Conservation (phyloP, 768 basidiomycete genomes). For the Lyophyllum semitale region DNA sequence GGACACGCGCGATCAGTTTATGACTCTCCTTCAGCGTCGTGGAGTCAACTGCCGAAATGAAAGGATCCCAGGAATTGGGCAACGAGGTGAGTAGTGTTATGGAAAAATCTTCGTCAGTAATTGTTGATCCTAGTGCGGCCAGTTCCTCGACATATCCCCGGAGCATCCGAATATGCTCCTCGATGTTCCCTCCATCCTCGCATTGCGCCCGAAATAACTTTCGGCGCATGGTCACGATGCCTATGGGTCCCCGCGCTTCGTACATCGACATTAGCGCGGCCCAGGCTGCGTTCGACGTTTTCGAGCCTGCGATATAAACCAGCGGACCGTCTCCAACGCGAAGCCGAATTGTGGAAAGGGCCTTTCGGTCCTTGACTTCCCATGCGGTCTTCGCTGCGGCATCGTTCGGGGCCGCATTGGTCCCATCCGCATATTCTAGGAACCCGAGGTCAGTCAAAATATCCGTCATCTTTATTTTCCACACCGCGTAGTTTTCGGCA, state of each 20-base stretch:
- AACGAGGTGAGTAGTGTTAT: conserved; percentile 32
- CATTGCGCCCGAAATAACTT: conserved; percentile 27
- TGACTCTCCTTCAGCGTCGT: conserved; percentile 16
- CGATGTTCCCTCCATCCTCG: conserved; percentile 30
- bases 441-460: conserved; percentile 18
- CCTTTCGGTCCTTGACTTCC: conserved; percentile 29
- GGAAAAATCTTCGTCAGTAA: conserved; percentile 30
- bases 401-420: background rate
- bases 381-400: conserved; percentile 11
- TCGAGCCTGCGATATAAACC: conserved; percentile 26
- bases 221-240: conserved; percentile 23
- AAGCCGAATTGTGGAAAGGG: conserved; percentile 30
- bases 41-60: conserved; percentile 23
- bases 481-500: conserved; percentile 8
- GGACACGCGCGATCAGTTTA: conserved; percentile 24
- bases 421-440: conserved; percentile 12
- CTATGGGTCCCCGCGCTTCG: conserved; percentile 27
- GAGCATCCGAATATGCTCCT: conserved; percentile 31
- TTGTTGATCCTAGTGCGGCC: conserved; percentile 16
- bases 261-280: conserved; percentile 27
- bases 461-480: conserved; percentile 11
- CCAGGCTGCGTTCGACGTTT: conserved; percentile 31
- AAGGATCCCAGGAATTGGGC: conserved; percentile 35
- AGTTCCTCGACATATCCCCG: conserved; percentile 24
- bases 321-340: conserved; percentile 26